phyloP scores from a whole-genome alignment of 495 filamentous ascomycete species.

The Parachaetomium inaequale region DNA sequence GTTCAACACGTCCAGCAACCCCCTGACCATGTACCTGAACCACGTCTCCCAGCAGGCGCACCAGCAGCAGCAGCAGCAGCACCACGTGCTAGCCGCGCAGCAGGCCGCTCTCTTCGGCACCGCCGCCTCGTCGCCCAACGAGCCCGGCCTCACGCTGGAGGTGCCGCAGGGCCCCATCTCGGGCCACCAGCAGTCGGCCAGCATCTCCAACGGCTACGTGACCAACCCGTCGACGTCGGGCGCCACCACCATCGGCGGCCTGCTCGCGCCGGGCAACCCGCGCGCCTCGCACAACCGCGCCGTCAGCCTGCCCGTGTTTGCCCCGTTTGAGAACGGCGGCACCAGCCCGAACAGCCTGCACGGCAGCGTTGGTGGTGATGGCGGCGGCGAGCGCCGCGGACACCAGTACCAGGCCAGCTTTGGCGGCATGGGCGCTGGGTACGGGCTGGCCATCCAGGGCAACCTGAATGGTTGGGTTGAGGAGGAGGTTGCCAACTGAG shows the following conservation, averaged over 20 bases:
- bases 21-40: slow-evolving; percentile 88
- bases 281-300: slow-evolving; percentile 77
- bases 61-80: slow-evolving; percentile 66
- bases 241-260: slow-evolving; percentile 64
- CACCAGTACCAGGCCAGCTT: slow-evolving; percentile 56
- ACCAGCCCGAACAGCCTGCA: slow-evolving; percentile 45
- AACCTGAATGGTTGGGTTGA: slow-evolving; percentile 55
- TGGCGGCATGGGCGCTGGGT: slow-evolving; percentile 49
- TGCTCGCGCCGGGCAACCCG: slow-evolving; percentile 67
- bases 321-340: slow-evolving; percentile 50
- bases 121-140: slow-evolving; percentile 53
- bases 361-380: slow-evolving; percentile 32
- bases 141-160: slow-evolving; percentile 47
- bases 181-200: slow-evolving; percentile 60
- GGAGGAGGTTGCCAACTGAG: slow-evolving; percentile 53
- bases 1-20: slow-evolving; percentile 81
- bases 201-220: slow-evolving; percentile 57
- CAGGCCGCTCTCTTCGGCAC: slow-evolving; percentile 60
- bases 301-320: slow-evolving; percentile 71
- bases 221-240: slow-evolving; percentile 52
- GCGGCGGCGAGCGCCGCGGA: slow-evolving; percentile 46
- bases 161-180: slow-evolving; percentile 51
- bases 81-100: slow-evolving; percentile 57
- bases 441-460: slow-evolving; percentile 50
- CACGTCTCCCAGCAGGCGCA: slow-evolving; percentile 81